A percentile compares a stretch with the other conserved stretches of the same genome.
Evolutionary conservation across 163 green algal species (phyloP).

Genomic region (Botryococcus braunii): DNA sequence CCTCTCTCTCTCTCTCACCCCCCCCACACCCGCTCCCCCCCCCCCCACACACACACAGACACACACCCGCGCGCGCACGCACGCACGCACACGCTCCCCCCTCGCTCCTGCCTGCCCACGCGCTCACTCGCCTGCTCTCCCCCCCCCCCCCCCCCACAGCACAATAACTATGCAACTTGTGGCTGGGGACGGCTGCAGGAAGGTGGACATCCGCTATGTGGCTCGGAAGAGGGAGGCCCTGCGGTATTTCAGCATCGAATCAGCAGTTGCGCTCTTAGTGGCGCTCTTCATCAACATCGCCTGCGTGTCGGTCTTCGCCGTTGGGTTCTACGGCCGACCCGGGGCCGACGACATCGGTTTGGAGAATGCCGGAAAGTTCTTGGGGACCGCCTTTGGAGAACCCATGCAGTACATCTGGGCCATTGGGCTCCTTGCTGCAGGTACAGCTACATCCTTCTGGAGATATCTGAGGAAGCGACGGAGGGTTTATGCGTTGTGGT

Average conservation of each 20-base stretch:
- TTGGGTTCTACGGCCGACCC: slow-evolving; percentile 53
- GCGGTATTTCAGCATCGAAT: slow-evolving; percentile 75
- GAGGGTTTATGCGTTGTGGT: too few relatives aligned
- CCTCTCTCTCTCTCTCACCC: too few relatives aligned
- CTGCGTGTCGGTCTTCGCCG: slow-evolving; percentile 74
- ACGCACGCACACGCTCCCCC: too few relatives aligned
- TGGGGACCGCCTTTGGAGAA: slow-evolving; percentile 51
- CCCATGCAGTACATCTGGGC: slow-evolving; percentile 57
- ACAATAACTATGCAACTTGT: too few relatives aligned
- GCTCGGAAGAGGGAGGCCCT: slow-evolving; percentile 50
- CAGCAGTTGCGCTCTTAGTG: slow-evolving; percentile 53
- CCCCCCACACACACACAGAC: too few relatives aligned
- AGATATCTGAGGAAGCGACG: too few relatives aligned
- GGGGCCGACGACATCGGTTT: slow-evolving; percentile 62
- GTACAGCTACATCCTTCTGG: too few relatives aligned
- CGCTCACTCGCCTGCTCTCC: too few relatives aligned
- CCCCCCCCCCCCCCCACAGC: too few relatives aligned
- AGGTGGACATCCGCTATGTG: slow-evolving; percentile 3
- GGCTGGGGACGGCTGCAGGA: slow-evolving; percentile 10
- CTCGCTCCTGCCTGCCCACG: too few relatives aligned
- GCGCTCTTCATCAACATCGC: slow-evolving; percentile 84
- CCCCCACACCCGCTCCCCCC: too few relatives aligned
- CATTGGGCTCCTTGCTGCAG: slow-evolving; percentile 72
- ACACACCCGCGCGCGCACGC: too few relatives aligned
- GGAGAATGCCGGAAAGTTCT: slow-evolving; percentile 66